A percentile compares a stretch with the other conserved stretches of the same genome.
Conservation (phyloP, 2,329 filamentous ascomycete species). For the Claviceps citrina region DNA sequence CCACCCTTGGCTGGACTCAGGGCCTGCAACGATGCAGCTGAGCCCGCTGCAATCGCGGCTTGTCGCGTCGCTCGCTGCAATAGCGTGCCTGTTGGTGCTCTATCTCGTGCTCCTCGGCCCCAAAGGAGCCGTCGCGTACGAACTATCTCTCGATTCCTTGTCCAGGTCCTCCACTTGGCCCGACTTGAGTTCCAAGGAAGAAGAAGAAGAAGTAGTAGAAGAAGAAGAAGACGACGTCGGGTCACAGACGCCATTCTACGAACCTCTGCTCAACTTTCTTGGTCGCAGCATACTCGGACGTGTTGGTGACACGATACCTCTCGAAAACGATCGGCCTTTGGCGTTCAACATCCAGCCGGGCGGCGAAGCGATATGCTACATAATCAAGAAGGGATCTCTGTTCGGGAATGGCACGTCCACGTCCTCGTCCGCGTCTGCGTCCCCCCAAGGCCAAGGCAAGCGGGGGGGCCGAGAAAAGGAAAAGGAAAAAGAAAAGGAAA, state of each 20-base stretch:
- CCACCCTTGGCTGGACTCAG: too few relatives aligned
- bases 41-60: slow-evolving; percentile 58
- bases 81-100: slow-evolving; percentile 42
- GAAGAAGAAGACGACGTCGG: background rate
- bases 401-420: slow-evolving; percentile 9
- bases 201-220: background rate
- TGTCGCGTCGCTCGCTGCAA: slow-evolving; percentile 48
- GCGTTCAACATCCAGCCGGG: slow-evolving; percentile 47
- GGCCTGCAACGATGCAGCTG: slow-evolving; percentile 34
- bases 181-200: background rate
- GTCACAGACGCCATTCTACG: slow-evolving; percentile 28
- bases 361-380: slow-evolving; percentile 31
- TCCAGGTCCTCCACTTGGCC: background rate
- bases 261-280: slow-evolving; percentile 45
- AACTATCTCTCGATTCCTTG: slow-evolving; percentile 19
- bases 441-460: too few relatives aligned
- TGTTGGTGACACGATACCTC: slow-evolving; percentile 34
- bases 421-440: too few relatives aligned
- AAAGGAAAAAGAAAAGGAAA: background rate
- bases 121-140: slow-evolving; percentile 46
- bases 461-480: background rate
- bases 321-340: slow-evolving; percentile 49
- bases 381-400: slow-evolving; percentile 17
- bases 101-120: slow-evolving; percentile 45
- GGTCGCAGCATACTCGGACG: slow-evolving; percentile 49